phyloP scores from a whole-genome alignment of 768 basidiomycete genomes.

The Tylopilus felleus region DNA sequence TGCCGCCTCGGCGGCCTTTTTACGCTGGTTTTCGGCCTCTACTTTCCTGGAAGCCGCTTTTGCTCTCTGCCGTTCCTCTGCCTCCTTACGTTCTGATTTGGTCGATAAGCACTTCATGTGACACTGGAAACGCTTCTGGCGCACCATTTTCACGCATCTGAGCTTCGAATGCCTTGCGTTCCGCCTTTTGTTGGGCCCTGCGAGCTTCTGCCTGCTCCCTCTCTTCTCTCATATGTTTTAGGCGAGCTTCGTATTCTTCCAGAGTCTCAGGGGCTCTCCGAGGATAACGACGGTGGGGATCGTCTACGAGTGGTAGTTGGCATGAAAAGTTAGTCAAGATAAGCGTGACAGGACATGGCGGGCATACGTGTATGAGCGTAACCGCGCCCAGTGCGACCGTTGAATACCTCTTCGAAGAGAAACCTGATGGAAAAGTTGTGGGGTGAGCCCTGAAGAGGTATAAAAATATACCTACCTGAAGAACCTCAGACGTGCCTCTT shows the following conservation, averaged over 20 bases:
- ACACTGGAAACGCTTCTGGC: slow-evolving; percentile 5
- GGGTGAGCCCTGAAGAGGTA: slow-evolving; percentile 4
- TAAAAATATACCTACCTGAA: slow-evolving; percentile 39
- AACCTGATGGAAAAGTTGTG: slow-evolving; percentile 33
- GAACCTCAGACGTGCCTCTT: slow-evolving; percentile 36
- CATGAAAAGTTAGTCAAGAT: slow-evolving; percentile 8
- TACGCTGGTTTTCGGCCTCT: slow-evolving; percentile 46
- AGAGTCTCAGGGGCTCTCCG: slow-evolving; percentile 39
- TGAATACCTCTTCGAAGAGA: slow-evolving; percentile 46
- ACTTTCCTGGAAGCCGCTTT: slow-evolving; percentile 56
- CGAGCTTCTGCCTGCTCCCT: slow-evolving; percentile 54
- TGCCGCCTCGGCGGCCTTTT: slow-evolving; percentile 45
- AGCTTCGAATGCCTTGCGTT: slow-evolving; percentile 44
- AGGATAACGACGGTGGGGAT: slow-evolving; percentile 17
- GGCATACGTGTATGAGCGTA: slow-evolving; percentile 29
- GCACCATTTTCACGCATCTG: slow-evolving; percentile 52
- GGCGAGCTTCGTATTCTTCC: slow-evolving; percentile 51
- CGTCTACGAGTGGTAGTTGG: slow-evolving; percentile 12
- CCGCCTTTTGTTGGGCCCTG: slow-evolving; percentile 40
- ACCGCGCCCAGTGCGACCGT: slow-evolving; percentile 32
- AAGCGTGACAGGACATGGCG: slow-evolving; percentile 8
- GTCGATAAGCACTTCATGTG: slow-evolving; percentile 12
- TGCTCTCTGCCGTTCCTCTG: slow-evolving; percentile 55
- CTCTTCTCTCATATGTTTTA: slow-evolving; percentile 49
- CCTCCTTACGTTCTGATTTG: slow-evolving; percentile 44